These are phyloP conservation scores for Protoeuglena noctilucae DNA, from an alignment of 139 green algal genomes.

Conservation along the genomic window DNA sequence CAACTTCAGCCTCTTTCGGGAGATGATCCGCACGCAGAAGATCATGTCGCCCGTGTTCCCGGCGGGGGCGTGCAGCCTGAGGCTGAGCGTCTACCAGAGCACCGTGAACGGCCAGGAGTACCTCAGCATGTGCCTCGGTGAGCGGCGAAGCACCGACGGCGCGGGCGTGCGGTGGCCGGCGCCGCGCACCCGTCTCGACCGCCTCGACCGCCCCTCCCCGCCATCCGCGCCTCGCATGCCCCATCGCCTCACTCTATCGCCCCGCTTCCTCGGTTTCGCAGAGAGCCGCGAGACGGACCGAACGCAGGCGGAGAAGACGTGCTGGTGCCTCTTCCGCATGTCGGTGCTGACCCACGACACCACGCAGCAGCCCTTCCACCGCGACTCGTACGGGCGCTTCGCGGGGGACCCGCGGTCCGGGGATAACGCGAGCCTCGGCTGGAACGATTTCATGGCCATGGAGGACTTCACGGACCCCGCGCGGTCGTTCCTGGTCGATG, in stretches of 20 bases:
- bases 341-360: slow-evolving; percentile 24
- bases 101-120: slow-evolving; percentile 22
- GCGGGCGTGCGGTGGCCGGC: too few relatives aligned
- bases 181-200: too few relatives aligned
- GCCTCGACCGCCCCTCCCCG: too few relatives aligned
- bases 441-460: slow-evolving; percentile 64
- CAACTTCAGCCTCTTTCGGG: slow-evolving; percentile 48
- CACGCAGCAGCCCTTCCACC: slow-evolving; percentile 28
- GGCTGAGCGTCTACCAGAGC: slow-evolving; percentile 44
- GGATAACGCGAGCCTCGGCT: slow-evolving; percentile 52
- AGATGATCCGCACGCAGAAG: slow-evolving; percentile 59
- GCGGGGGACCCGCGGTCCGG: slow-evolving; percentile 34
- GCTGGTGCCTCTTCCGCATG: slow-evolving; percentile 57
- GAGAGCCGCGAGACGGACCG: too few relatives aligned
- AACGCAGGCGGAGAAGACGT: slow-evolving; percentile 32
- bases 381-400: slow-evolving; percentile 53
- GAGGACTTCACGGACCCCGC: slow-evolving; percentile 14
- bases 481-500: slow-evolving; percentile 16
- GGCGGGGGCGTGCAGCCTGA: slow-evolving; percentile 44
- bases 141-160: too few relatives aligned
- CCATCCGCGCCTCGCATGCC: too few relatives aligned
- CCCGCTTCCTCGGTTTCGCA: too few relatives aligned
- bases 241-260: too few relatives aligned
- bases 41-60: slow-evolving; percentile 54
- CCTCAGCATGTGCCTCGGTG: slow-evolving; percentile 32